These are phyloP conservation scores for Leptodontidium sp. DNA, from an alignment of 2,329 filamentous ascomycete genomes.

Conservation along the genomic window DNA sequence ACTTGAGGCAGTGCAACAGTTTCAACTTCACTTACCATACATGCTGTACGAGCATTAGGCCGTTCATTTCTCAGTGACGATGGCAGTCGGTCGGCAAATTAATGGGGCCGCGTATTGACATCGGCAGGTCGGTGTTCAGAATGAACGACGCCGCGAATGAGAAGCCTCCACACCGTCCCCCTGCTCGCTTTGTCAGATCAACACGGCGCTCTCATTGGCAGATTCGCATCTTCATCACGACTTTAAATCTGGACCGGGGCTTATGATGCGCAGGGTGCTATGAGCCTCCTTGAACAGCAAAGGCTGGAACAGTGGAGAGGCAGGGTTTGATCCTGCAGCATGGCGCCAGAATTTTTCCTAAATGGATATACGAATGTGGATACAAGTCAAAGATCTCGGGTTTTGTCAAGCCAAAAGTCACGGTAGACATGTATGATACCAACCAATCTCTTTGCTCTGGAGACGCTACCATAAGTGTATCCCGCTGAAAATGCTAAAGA, in stretches of 20 bases:
- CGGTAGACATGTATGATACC: no score
- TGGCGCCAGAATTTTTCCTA: background rate
- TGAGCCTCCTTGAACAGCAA: constrained; percentile 3
- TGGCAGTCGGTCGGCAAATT: background rate
- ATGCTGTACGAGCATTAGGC: background rate
- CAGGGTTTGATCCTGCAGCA: background rate
- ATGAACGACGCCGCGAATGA: constrained; percentile 14
- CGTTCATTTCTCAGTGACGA: background rate
- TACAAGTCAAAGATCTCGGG: background rate
- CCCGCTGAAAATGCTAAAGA: no score
- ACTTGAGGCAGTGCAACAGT: constrained; percentile 22
- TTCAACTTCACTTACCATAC: background rate
- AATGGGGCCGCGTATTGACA: constrained; percentile 13
- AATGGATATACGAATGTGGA: background rate
- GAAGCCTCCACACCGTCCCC: background rate
- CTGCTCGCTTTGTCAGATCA: constrained; percentile 3
- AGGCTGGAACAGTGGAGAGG: background rate
- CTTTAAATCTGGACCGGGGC: background rate
- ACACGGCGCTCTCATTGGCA: constrained; percentile 1
- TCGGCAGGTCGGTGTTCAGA: background rate
- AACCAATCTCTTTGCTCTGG: no score
- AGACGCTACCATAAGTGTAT: no score
- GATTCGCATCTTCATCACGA: background rate
- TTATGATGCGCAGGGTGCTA: background rate
- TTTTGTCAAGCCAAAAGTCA: background rate